phyloP scores from a whole-genome alignment of 2,329 filamentous ascomycete species.

The Peltaster fructicola region DNA sequence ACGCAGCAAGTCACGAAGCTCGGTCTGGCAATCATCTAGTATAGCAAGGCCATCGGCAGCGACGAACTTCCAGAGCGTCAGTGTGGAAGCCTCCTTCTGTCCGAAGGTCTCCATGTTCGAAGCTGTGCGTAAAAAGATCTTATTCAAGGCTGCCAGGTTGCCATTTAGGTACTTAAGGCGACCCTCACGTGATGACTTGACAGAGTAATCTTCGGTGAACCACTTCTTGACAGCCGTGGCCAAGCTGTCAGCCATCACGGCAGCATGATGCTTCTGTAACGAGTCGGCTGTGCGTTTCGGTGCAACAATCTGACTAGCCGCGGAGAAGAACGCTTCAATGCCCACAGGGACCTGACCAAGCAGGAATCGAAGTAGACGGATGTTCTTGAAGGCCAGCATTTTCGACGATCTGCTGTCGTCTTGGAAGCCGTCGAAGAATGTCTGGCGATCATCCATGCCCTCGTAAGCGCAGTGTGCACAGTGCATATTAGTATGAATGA shows the following conservation, averaged over 20 bases:
- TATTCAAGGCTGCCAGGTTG: slow-evolving; percentile 9
- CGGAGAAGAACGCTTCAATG: slow-evolving; percentile 73
- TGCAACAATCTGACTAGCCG: slow-evolving; percentile 64
- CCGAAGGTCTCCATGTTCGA: slow-evolving; percentile 11
- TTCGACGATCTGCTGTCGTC: too few species aligned
- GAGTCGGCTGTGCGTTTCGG: slow-evolving; percentile 50
- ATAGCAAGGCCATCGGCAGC: slow-evolving; percentile 57
- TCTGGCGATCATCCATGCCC: slow-evolving; percentile 4
- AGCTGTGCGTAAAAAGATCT: slow-evolving; percentile 11
- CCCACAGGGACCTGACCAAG: slow-evolving; percentile 62
- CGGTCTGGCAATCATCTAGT: slow-evolving; percentile 37
- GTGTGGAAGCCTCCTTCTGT: slow-evolving; percentile 32
- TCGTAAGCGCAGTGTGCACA: too few species aligned
- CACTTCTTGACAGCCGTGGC: slow-evolving; percentile 44
- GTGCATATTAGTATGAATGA: slow-evolving; percentile 10
- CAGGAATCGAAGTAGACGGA: slow-evolving; percentile 55
- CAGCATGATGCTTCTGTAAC: slow-evolving; percentile 42
- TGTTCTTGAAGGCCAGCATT: slow-evolving; percentile 62
- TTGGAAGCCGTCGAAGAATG: slow-evolving; percentile 8
- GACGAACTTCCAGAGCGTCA: slow-evolving; percentile 77
- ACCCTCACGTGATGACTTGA: slow-evolving; percentile 12
- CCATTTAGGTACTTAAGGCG: slow-evolving; percentile 10
- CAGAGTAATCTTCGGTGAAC: slow-evolving; percentile 1
- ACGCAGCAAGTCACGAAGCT: slow-evolving; percentile 13
- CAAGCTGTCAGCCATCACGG: slow-evolving; percentile 47